phyloP scores from a whole-genome alignment of 208 protist species.

The Paratrypanosoma confusum region DNA sequence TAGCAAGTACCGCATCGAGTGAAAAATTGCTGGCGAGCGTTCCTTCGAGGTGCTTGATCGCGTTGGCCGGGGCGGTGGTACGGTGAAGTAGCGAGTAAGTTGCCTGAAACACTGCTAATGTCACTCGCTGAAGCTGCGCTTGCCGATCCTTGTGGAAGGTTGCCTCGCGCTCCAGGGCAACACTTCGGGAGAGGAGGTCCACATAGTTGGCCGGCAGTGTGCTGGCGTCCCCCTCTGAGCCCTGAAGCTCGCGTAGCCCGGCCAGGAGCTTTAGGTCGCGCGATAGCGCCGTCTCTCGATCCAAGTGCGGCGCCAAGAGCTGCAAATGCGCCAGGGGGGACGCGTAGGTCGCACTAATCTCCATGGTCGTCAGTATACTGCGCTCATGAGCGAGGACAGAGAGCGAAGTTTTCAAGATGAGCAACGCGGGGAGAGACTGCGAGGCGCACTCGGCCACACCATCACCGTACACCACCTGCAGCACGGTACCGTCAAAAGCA shows the following conservation, averaged over 20 bases:
- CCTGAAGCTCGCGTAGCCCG: conserved; percentile 56
- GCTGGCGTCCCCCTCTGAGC: conserved; percentile 22
- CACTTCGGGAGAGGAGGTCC: conserved; percentile 27
- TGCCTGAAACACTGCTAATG: too few species aligned
- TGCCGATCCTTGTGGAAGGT: conserved; percentile 21
- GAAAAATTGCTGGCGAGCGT: too few species aligned
- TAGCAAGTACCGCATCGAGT: too few species aligned
- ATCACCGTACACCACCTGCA: conserved; percentile 10
- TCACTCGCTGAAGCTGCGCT: conserved; percentile 38
- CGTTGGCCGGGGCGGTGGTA: too few species aligned
- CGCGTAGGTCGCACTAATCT: conserved; percentile 29
- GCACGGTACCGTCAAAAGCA: conserved; percentile 25
- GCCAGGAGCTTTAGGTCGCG: conserved; percentile 30
- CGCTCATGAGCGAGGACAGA: conserved; percentile 12
- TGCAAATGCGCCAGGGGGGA: conserved; percentile 26
- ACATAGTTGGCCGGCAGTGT: conserved; percentile 32
- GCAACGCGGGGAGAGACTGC: conserved; percentile 40
- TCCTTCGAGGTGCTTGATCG: too few species aligned
- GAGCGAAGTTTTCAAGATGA: conserved; percentile 21
- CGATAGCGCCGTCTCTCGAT: conserved; percentile 16
- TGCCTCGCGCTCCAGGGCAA: conserved; percentile 27
- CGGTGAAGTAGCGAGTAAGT: too few species aligned
- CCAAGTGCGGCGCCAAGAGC: conserved; percentile 35
- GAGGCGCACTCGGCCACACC: conserved; percentile 19
- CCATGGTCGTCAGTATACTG: conserved; percentile 16